phyloP scores from a whole-genome alignment of 2,329 filamentous ascomycete genomes.

The Pseudogymnoascus sp. region DNA sequence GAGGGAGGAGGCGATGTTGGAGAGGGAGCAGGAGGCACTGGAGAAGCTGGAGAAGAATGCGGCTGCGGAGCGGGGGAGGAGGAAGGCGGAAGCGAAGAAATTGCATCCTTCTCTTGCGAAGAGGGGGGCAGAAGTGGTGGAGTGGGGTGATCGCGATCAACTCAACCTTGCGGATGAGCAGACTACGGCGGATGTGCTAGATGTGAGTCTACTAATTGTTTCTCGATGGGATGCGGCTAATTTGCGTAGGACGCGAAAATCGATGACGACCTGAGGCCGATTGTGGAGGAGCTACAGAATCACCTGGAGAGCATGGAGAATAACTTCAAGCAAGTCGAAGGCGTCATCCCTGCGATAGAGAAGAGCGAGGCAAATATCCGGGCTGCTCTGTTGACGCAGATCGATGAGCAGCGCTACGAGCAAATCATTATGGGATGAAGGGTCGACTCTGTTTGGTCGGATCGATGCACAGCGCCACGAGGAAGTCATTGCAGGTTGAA shows the following conservation, averaged over 20 bases:
- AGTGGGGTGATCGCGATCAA: conserved; percentile 18
- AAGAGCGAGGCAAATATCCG: conserved; percentile 27
- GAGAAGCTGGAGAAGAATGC: conserved; percentile 49
- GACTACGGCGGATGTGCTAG: not conserved
- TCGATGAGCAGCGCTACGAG: conserved; percentile 25
- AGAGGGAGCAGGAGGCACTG: conserved; percentile 47
- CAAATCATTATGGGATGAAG: conserved; percentile 25
- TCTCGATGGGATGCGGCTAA: not conserved
- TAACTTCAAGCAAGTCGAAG: conserved; percentile 27
- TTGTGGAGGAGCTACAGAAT: conserved; percentile 23
- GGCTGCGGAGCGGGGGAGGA: conserved; percentile 44
- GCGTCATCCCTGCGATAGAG: conserved; percentile 25
- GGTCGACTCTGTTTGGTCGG: not conserved
- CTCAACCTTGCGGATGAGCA: conserved; percentile 7
- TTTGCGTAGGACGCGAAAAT: conserved; percentile 11
- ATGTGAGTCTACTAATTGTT: conserved; percentile 1
- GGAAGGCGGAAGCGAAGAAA: conserved; percentile 37
- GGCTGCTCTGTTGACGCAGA: conserved; percentile 25
- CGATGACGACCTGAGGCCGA: conserved; percentile 23
- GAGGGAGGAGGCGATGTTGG: conserved; percentile 48
- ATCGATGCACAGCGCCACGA: not conserved
- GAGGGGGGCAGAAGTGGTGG: conserved; percentile 16
- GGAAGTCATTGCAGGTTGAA: no score
- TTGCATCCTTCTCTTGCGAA: conserved; percentile 25
- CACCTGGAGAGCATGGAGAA: conserved; percentile 28